Evolutionary conservation across 1,284 basidiomycete genomes (phyloP).

Genomic region (Neonothopanus nambi): DNA sequence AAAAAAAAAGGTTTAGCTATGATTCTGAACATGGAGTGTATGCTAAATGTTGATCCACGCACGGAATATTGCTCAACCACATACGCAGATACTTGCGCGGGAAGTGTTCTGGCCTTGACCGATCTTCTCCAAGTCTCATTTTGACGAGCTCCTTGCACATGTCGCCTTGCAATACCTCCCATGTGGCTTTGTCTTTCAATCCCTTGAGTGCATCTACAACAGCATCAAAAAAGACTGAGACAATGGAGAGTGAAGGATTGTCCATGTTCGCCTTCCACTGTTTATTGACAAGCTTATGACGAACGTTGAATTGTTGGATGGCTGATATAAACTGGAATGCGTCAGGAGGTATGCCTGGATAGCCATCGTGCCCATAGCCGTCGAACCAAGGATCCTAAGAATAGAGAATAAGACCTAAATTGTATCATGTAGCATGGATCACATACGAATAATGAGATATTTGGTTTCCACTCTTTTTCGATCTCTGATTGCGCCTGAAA

Average conservation of each 20-base stretch:
- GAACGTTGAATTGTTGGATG: neutral
- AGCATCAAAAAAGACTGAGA: constrained; percentile 26
- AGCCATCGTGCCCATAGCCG: constrained; percentile 1
- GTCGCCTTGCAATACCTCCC: constrained; percentile 24
- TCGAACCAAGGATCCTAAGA: neutral
- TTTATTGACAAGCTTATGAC: neutral
- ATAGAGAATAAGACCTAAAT: no score
- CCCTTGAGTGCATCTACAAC: constrained; percentile 19
- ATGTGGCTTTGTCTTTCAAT: no score
- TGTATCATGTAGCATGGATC: no score
- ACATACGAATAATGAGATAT: no score
- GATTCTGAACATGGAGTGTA: no score
- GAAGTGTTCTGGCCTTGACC: constrained; percentile 25
- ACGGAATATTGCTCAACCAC: no score
- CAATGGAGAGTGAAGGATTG: constrained; percentile 24
- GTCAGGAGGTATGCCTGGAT: neutral
- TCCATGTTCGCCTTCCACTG: constrained; percentile 13
- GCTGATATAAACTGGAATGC: neutral
- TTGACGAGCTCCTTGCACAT: constrained; percentile 29
- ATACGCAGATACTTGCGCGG: constrained; percentile 28
- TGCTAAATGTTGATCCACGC: no score
- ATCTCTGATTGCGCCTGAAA: no score
- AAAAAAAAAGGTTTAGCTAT: no score
- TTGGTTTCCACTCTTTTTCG: no score
- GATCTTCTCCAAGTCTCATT: constrained; percentile 24